phyloP scores from a whole-genome alignment of 164 flowering plant species.

The Hamamelis virginiana region DNA sequence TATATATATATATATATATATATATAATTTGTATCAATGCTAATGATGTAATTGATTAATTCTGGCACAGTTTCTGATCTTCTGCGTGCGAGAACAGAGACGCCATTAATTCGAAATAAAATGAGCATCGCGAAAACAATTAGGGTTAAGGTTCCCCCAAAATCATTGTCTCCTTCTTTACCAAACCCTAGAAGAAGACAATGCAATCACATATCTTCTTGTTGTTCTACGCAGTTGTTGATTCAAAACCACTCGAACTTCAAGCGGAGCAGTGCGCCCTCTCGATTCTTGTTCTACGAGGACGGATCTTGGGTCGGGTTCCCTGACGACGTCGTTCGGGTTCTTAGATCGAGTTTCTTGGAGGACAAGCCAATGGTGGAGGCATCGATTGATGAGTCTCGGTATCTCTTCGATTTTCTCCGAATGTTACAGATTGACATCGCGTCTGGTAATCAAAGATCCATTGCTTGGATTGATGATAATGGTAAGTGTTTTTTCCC shows the following conservation, averaged over 20 bases:
- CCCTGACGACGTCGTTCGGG: slow-evolving; percentile 20
- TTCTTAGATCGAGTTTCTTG: slow-evolving; percentile 23
- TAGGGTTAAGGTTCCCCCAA: background rate
- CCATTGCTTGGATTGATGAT: slow-evolving; percentile 59
- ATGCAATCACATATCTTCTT: background rate
- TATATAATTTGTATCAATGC: too few relatives aligned
- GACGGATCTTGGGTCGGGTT: slow-evolving; percentile 39
- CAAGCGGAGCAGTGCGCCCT: slow-evolving; percentile 31
- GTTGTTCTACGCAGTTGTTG: slow-evolving; percentile 11
- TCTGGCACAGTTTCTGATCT: too few relatives aligned
- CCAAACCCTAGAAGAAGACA: too few relatives aligned
- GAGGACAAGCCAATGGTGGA: slow-evolving; percentile 29
- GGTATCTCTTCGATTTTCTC: slow-evolving; percentile 36
- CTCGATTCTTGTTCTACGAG: slow-evolving; percentile 31
- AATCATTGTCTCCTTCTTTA: background rate
- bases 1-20: too few relatives aligned
- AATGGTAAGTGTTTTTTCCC: slow-evolving; percentile 46
- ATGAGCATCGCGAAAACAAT: too few relatives aligned
- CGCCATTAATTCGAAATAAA: too few relatives aligned
- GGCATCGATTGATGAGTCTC: slow-evolving; percentile 16
- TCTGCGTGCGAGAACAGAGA: too few relatives aligned
- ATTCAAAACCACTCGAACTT: slow-evolving; percentile 34
- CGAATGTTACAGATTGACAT: slow-evolving; percentile 44
- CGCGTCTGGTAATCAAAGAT: slow-evolving; percentile 22
- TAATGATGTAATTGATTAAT: too few relatives aligned